These are phyloP conservation scores for Geotrichum australiense DNA, from an alignment of 1,139 yeast species.

Conservation along the genomic window DNA sequence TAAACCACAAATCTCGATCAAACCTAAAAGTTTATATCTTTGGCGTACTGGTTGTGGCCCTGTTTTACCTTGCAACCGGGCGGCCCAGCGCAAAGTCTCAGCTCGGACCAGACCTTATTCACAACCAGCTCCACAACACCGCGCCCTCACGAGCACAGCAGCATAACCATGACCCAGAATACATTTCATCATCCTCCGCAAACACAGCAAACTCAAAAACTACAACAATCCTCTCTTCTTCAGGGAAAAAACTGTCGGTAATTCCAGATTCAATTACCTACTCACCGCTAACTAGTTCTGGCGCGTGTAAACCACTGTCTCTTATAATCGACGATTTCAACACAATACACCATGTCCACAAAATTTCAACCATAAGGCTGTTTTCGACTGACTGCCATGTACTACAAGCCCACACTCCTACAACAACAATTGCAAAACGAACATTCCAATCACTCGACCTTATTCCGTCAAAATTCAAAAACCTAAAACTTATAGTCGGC, in stretches of 20 bases:
- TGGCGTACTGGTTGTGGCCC: too few species aligned
- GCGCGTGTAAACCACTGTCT: conserved; percentile 61
- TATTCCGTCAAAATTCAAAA: conserved; percentile 4
- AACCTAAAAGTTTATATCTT: too few species aligned
- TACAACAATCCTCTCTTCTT: too few species aligned
- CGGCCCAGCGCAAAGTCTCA: too few species aligned
- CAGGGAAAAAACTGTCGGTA: not conserved
- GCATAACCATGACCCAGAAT: too few species aligned
- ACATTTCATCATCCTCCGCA: too few species aligned
- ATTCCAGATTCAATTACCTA: conserved; percentile 63
- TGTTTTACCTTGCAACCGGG: too few species aligned
- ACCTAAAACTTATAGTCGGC: conserved; percentile 25
- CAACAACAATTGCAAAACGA: not conserved
- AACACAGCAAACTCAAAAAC: too few species aligned
- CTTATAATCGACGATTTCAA: conserved; percentile 57
- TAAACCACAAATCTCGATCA: too few species aligned
- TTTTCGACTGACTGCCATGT: conserved; percentile 27
- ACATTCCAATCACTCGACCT: not conserved
- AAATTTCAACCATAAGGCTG: conserved; percentile 22
- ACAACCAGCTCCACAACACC: too few species aligned
- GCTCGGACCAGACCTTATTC: too few species aligned
- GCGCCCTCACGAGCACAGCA: too few species aligned
- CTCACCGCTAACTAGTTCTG: conserved; percentile 68
- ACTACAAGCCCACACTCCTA: conserved; percentile 20
- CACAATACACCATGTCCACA: conserved; percentile 39